Conservation (phyloP, 495 filamentous ascomycete species). For the Penicillium chermesinum region DNA sequence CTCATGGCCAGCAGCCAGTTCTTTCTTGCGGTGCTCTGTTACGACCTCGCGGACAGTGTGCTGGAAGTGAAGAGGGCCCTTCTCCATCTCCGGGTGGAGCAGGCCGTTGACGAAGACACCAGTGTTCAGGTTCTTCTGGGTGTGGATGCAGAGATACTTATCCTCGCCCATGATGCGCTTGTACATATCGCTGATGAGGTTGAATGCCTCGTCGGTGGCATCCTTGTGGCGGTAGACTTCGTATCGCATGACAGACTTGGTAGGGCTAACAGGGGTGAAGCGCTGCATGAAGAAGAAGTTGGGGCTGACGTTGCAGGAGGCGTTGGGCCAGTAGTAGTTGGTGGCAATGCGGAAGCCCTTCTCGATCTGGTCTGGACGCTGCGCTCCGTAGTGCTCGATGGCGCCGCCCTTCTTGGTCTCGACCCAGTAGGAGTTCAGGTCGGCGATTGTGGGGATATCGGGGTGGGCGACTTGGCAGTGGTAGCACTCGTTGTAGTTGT, state of each 20-base stretch:
- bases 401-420: conserved; percentile 32
- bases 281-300: conserved; percentile 48
- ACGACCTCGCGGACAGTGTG: conserved; percentile 37
- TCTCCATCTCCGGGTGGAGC: conserved; percentile 43
- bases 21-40: conserved; percentile 28
- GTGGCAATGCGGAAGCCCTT: conserved; percentile 31
- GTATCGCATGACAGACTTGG: conserved; percentile 36
- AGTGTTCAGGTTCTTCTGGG: conserved; percentile 45
- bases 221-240: conserved; percentile 47
- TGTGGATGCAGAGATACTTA: conserved; percentile 40
- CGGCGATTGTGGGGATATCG: conserved; percentile 36
- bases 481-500: conserved; percentile 52
- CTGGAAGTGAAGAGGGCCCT: conserved; percentile 45
- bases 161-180: conserved; percentile 45
- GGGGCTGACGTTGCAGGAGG: conserved; percentile 38
- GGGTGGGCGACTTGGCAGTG: conserved; percentile 47
- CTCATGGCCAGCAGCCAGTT: conserved; percentile 30
- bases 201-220: conserved; percentile 39
- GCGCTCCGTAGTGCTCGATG: conserved; percentile 40
- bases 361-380: conserved; percentile 29
- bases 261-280: conserved; percentile 36
- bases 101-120: conserved; percentile 46
- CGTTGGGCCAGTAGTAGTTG: conserved; percentile 44
- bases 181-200: conserved; percentile 39
- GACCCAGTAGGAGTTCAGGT: conserved; percentile 40